Evolutionary conservation across 495 filamentous ascomycete genomes (phyloP).

Genomic region (Trichoderma gamsii): DNA sequence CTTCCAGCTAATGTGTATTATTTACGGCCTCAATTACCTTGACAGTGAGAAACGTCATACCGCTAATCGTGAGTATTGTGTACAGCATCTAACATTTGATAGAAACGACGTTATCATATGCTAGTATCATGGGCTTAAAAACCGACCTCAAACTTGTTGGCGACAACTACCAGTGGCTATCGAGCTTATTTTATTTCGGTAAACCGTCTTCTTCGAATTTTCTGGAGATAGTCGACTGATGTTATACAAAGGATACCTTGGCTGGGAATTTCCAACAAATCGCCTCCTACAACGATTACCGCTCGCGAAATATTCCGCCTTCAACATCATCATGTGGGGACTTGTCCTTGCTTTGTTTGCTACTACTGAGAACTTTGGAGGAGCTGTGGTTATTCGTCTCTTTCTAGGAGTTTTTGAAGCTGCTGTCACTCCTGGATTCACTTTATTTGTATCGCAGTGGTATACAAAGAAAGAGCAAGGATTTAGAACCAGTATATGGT

Average conservation of each 20-base stretch:
- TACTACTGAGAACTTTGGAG: constrained; percentile 13
- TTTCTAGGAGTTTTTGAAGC: constrained; percentile 15
- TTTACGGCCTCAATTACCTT: constrained; percentile 9
- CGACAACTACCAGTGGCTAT: constrained; percentile 16
- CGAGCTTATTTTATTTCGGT: constrained; percentile 15
- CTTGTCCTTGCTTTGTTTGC: constrained; percentile 12
- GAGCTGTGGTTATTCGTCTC: constrained; percentile 9
- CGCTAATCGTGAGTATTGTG: background rate
- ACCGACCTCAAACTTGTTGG: constrained; percentile 10
- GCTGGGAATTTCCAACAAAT: constrained; percentile 13
- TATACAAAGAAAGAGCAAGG: constrained; percentile 4
- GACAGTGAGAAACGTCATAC: background rate
- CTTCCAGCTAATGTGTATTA: background rate
- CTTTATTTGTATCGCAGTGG: constrained; percentile 14
- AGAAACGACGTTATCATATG: constrained; percentile 15
- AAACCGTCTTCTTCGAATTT: background rate
- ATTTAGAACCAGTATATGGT: constrained; percentile 43
- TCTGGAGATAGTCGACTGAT: background rate
- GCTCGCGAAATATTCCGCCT: constrained; percentile 15
- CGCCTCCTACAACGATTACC: constrained; percentile 8
- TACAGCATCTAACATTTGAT: constrained; percentile 27
- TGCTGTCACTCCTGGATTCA: constrained; percentile 10
- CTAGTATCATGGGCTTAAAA: constrained; percentile 15
- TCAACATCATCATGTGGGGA: constrained; percentile 16
- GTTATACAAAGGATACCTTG: background rate